Evolutionary conservation across 2,329 filamentous ascomycete genomes (phyloP).

Genomic region (Biscogniauxia sp.): DNA sequence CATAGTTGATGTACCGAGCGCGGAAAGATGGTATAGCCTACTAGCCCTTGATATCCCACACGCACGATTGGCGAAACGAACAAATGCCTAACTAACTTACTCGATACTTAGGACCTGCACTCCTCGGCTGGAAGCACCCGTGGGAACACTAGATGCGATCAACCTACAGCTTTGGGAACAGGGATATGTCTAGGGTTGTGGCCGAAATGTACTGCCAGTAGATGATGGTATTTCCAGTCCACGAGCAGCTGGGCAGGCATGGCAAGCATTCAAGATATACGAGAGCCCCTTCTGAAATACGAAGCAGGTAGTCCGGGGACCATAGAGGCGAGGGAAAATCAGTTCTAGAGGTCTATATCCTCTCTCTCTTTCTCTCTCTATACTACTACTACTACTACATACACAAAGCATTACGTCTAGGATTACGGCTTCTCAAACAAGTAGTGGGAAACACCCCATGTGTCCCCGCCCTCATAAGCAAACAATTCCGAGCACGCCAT

Average conservation of each 20-base stretch:
- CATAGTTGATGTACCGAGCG: slow-evolving; percentile 88
- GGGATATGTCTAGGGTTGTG: background rate
- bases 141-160: slow-evolving; percentile 75
- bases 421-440: slow-evolving; percentile 57
- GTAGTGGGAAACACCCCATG: slow-evolving; percentile 66
- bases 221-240: slow-evolving; percentile 6
- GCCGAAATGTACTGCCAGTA: slow-evolving; percentile 1
- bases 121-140: slow-evolving; percentile 92
- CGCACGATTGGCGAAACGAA: slow-evolving; percentile 6
- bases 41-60: slow-evolving; percentile 16
- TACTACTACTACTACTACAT: background rate
- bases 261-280: slow-evolving; percentile 6
- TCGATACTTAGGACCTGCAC: slow-evolving; percentile 56
- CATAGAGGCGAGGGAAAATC: slow-evolving; percentile 10
- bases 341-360: slow-evolving; percentile 10
- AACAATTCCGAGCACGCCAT: slow-evolving; percentile 70
- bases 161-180: background rate
- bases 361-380: slow-evolving; percentile 5
- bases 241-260: slow-evolving; percentile 1
- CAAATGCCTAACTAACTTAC: slow-evolving; percentile 17
- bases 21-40: slow-evolving; percentile 79
- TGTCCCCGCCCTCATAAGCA: slow-evolving; percentile 62
- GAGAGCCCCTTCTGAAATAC: background rate
- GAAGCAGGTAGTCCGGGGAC: background rate
- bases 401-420: slow-evolving; percentile 10